Percentiles rank a stretch among this genome's conserved stretches.
These are phyloP conservation scores for Selenicereus undatus DNA, from an alignment of 148 eudicot species.

Conservation along the genomic window DNA sequence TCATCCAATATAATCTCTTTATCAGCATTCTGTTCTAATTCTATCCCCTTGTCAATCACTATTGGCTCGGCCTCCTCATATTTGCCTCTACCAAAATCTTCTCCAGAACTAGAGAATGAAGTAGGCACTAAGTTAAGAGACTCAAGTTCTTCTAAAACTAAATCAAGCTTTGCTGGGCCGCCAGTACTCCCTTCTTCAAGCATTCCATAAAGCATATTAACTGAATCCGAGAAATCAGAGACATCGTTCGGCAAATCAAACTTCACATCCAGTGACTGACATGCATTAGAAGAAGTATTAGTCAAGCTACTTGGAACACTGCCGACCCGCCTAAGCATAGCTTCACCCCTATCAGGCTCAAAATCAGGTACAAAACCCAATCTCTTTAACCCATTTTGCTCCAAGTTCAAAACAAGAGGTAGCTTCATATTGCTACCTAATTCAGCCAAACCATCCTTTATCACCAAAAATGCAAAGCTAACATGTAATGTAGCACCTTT, in stretches of 20 bases:
- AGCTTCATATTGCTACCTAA: conserved; percentile 27
- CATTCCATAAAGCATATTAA: conserved; percentile 41
- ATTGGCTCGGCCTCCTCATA: conserved; percentile 26
- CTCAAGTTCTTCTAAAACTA: conserved; percentile 23
- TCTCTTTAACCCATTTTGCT: conserved; percentile 20
- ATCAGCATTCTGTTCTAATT: conserved; percentile 25
- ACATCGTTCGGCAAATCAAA: conserved; percentile 26
- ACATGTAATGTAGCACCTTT: conserved; percentile 69
- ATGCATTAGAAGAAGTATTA: conserved; percentile 26
- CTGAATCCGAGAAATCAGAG: conserved; percentile 38
- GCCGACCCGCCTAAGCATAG: conserved; percentile 38
- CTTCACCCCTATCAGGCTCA: conserved; percentile 26
- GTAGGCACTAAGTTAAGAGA: conserved; percentile 16
- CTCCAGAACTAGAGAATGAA: conserved; percentile 15
- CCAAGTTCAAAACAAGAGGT: conserved; percentile 30
- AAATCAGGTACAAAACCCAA: conserved; percentile 28
- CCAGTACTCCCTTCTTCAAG: conserved; percentile 42
- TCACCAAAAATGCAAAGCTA: conserved; percentile 62
- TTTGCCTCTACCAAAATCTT: conserved; percentile 26
- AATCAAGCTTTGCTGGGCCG: conserved; percentile 28
- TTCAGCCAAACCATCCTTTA: conserved; percentile 37
- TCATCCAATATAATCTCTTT: conserved; percentile 23
- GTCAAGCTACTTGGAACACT: conserved; percentile 42
- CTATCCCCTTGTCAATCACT: conserved; percentile 41
- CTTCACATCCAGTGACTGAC: conserved; percentile 34